Evolutionary conservation across 2,329 filamentous ascomycete species (phyloP).

Genomic region (Verticillium albo-atrum): DNA sequence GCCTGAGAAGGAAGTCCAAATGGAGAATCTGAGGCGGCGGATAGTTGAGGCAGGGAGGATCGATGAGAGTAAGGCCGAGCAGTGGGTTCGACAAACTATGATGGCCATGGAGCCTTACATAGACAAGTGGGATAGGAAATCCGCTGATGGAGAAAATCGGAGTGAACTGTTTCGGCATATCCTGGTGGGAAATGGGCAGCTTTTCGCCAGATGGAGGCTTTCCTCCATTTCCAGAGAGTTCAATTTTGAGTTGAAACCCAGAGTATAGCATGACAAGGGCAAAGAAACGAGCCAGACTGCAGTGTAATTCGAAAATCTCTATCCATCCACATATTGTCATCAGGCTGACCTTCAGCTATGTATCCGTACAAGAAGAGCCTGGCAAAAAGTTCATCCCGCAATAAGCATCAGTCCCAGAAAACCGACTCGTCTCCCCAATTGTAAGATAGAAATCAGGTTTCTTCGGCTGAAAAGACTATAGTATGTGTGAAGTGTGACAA

Average conservation of each 20-base stretch:
- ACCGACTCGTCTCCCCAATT: no score
- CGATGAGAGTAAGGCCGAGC: background rate
- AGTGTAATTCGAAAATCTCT: no score
- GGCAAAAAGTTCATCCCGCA: no score
- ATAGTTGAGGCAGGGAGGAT: conserved; percentile 1
- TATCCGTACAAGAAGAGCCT: no score
- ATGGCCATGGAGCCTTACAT: background rate
- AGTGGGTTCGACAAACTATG: conserved; percentile 1
- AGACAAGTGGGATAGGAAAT: background rate
- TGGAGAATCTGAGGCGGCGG: conserved; percentile 1
- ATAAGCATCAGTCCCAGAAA: no score
- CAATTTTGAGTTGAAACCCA: background rate
- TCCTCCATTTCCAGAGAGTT: conserved; percentile 1
- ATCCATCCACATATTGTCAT: no score
- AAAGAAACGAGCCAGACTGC: no score
- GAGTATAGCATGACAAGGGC: no score
- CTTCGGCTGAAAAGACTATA: no score
- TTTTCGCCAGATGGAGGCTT: conserved; percentile 4
- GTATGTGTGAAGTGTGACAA: no score
- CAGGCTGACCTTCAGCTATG: no score
- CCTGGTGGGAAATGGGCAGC: conserved; percentile 3
- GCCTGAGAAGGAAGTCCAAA: background rate
- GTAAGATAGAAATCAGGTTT: no score
- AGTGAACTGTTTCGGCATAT: background rate
- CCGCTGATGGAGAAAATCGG: background rate